Base-by-base conservation (phyloP, 345 rosid species). In the Balakata baccata region DNA sequence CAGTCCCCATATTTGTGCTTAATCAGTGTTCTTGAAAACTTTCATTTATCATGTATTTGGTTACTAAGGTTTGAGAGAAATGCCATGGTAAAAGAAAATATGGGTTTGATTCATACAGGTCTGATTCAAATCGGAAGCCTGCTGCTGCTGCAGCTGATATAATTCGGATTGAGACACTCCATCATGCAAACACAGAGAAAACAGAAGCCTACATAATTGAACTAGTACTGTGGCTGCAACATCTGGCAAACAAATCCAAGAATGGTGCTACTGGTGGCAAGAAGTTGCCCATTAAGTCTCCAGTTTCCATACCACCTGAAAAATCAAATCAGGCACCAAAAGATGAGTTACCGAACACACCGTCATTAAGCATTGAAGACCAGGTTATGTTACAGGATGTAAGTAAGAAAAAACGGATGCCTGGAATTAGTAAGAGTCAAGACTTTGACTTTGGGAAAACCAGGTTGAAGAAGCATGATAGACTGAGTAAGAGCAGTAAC, bases 191-290 rank as follows among this genome's bases (percentile, higher is more conserved):
- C 75, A 92, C 85, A 84, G 92, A 84, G 68, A 92, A 76, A 81
- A 86, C 94, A 47, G 98, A 94, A 80, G 71, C 87, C 76, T 88
- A 85, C 80, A 89, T 94, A 80, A 93, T 92, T 45, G 96, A 91
- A 49, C 89, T 85, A n/a, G 69, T 94, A 3, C 71, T 89, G 59
- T 92, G 97, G 97, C 92, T 94, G 60, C 94, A 94, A 53, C 89
- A 86, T 77, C 81, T 94, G 75, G 89, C 89, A 57, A 86, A 83
- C 54, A 81, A 84, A 83, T 82, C 87, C 53, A 83, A 80, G 78
- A 67, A 29, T 68, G 68, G 11, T 49, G 62, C 70, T 9, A 60
- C 25, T 39, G 65, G 65, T 38, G 68, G 39, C 69, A 25, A 59
- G 23, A 83, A 68, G 72, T 67, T 74, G 8, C 45, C 84, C 37